phyloP scores from a whole-genome alignment of 2,329 filamentous ascomycete genomes.

The Emmonsia crescens region DNA sequence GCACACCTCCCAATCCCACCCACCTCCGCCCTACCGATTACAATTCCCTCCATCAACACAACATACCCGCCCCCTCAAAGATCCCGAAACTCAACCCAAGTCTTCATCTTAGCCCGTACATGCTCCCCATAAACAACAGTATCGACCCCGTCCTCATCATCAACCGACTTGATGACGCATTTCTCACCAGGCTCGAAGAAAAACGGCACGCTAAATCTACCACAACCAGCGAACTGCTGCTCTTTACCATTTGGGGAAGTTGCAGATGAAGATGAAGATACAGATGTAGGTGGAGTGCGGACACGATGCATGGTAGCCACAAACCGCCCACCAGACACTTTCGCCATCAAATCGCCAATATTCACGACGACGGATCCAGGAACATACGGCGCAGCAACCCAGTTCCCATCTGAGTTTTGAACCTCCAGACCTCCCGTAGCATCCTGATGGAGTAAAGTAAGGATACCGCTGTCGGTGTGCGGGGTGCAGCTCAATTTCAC shows the following conservation, averaged over 20 bases:
- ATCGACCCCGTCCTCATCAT: constrained; percentile 19
- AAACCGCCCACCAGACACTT: constrained; percentile 33
- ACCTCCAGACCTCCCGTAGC: constrained; percentile 39
- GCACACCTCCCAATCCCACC: neutral
- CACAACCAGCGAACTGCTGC: constrained; percentile 13
- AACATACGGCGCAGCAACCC: constrained; percentile 34
- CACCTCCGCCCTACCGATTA: neutral
- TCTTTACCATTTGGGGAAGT: neutral
- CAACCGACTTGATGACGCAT: constrained; percentile 31
- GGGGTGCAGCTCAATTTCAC: constrained; percentile 21
- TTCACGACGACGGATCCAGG: constrained; percentile 36
- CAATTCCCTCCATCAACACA: neutral
- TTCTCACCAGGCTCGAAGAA: constrained; percentile 39
- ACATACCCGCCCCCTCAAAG: neutral
- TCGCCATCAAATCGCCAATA: constrained; percentile 35
- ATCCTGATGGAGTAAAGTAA: constrained; percentile 41
- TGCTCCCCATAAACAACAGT: constrained; percentile 33
- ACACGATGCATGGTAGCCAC: constrained; percentile 39
- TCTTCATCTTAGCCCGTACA: constrained; percentile 35
- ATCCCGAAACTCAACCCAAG: constrained; percentile 36
- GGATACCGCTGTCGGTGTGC: constrained; percentile 35
- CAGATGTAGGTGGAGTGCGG: constrained; percentile 15
- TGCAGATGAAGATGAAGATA: neutral
- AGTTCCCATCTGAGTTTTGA: constrained; percentile 31
- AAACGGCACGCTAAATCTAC: constrained; percentile 37